Percentiles rank a stretch among this genome's conserved stretches.
These are phyloP conservation scores for Candida succiphila DNA, from an alignment of 805 yeast species.

Conservation along the genomic window DNA sequence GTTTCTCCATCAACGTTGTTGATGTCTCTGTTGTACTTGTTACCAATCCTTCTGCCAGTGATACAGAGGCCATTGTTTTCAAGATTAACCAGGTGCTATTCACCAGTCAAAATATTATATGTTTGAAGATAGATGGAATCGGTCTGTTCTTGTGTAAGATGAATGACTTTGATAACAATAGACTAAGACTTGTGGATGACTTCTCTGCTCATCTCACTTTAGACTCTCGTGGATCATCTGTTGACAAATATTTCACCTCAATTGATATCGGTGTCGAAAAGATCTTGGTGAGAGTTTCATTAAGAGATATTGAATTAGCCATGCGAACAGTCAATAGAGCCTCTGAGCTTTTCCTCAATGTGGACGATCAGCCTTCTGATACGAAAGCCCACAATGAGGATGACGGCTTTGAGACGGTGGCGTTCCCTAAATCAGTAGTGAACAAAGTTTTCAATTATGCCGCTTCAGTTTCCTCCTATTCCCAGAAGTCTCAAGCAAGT, in stretches of 20 bases:
- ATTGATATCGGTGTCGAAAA: conserved; percentile 73
- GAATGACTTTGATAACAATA: conserved; percentile 51
- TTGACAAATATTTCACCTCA: conserved; percentile 46
- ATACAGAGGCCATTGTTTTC: conserved; percentile 85
- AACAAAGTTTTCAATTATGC: conserved; percentile 54
- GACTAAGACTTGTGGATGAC: conserved; percentile 76
- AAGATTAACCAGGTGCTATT: conserved; percentile 71
- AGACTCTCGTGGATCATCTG: conserved; percentile 60
- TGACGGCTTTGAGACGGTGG: conserved; percentile 17
- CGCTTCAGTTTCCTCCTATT: conserved; percentile 48
- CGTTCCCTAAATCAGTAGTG: conserved; percentile 56
- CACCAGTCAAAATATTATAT: conserved; percentile 55
- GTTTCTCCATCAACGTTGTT: conserved; percentile 54
- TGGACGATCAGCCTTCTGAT: conserved; percentile 2
- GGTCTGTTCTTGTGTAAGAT: conserved; percentile 82
- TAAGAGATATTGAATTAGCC: conserved; percentile 81
- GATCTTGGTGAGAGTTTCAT: conserved; percentile 66
- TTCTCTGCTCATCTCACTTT: conserved; percentile 70
- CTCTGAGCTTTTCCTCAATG: conserved; percentile 33
- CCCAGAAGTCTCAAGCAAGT: conserved; percentile 20
- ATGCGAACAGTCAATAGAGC: conserved; percentile 66
- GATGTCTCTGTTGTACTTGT: conserved; percentile 71
- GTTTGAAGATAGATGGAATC: conserved; percentile 63
- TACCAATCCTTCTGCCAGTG: conserved; percentile 61
- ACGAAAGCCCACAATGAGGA: conserved; percentile 6